Conservation (phyloP, 1,139 yeast species). For the Diutina rugosa region DNA sequence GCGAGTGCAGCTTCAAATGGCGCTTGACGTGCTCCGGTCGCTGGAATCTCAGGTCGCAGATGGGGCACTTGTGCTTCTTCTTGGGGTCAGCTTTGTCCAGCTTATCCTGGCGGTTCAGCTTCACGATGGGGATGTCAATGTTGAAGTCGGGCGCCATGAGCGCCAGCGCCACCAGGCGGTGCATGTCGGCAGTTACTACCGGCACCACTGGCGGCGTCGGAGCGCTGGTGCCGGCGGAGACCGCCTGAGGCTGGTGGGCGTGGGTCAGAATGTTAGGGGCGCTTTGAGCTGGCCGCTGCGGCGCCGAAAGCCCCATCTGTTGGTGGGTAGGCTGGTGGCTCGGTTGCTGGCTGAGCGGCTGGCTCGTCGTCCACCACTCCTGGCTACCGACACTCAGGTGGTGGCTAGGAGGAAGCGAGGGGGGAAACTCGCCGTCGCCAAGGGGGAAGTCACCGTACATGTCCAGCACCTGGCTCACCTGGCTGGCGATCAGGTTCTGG, state of each 20-base stretch:
- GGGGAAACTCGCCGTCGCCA: not conserved
- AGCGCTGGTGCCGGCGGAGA: not conserved
- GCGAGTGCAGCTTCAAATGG: conserved; percentile 77
- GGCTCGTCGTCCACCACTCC: not conserved
- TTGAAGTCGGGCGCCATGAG: conserved; percentile 2
- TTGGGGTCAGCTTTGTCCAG: conserved; percentile 37
- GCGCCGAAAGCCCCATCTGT: not conserved
- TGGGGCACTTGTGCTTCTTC: conserved; percentile 63
- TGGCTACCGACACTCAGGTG: not conserved
- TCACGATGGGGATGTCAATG: conserved; percentile 2
- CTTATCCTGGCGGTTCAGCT: conserved; percentile 6
- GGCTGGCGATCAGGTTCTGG: not conserved
- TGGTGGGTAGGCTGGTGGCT: not conserved
- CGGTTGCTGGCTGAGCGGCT: not conserved
- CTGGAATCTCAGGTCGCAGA: conserved; percentile 65
- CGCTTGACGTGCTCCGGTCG: conserved; percentile 89
- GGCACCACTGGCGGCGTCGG: not conserved
- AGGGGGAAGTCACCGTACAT: not conserved
- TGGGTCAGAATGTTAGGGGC: not conserved
- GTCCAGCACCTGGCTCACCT: not conserved
- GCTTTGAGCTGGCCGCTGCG: not conserved
- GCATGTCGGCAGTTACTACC: not conserved
- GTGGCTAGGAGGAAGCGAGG: not conserved
- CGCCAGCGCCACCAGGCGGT: conserved; percentile 2
- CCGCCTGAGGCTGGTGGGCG: not conserved